These are phyloP conservation scores for Roridomyces roridus DNA, from an alignment of 768 basidiomycete species.

Conservation along the genomic window DNA sequence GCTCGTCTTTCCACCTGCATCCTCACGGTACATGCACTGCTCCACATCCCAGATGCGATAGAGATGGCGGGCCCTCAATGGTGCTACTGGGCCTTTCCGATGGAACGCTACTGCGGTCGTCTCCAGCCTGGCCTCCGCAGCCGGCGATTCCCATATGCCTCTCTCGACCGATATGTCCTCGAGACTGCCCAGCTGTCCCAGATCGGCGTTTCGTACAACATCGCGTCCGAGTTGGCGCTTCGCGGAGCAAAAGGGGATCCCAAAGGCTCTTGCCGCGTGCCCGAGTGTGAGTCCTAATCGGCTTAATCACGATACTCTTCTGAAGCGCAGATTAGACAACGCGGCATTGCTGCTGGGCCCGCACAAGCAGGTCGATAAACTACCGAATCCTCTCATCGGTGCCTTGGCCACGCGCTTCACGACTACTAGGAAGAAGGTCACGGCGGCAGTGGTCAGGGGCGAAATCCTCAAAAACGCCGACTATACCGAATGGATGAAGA, in stretches of 20 bases:
- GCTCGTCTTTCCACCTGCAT: constrained; percentile 2
- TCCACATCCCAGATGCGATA: constrained; percentile 2
- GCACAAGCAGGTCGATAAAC: too few relatives aligned
- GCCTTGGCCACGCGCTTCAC: too few relatives aligned
- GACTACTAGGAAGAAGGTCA: too few relatives aligned
- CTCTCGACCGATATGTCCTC: background rate
- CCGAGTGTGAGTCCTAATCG: constrained; percentile 3
- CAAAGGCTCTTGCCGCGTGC: constrained; percentile 3
- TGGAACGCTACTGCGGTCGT: constrained; percentile 6
- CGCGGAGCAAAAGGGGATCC: too few relatives aligned
- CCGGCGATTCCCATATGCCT: background rate
- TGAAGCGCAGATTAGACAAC: too few relatives aligned
- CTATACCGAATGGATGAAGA: too few relatives aligned
- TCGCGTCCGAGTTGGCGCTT: background rate
- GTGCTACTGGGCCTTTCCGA: constrained; percentile 10
- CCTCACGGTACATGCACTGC: constrained; percentile 2
- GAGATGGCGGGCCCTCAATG: constrained; percentile 1
- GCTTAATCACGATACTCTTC: too few relatives aligned
- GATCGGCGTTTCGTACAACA: background rate
- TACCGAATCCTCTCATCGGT: too few relatives aligned
- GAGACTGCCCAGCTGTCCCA: background rate
- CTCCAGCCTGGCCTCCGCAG: constrained; percentile 3
- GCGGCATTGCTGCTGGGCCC: too few relatives aligned
- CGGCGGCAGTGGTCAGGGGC: too few relatives aligned
- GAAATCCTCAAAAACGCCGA: too few relatives aligned